Evolutionary conservation across 139 green algal species (phyloP), one percentile per base, ranked within the genome.

Genomic region (Closterium sp.): DNA sequence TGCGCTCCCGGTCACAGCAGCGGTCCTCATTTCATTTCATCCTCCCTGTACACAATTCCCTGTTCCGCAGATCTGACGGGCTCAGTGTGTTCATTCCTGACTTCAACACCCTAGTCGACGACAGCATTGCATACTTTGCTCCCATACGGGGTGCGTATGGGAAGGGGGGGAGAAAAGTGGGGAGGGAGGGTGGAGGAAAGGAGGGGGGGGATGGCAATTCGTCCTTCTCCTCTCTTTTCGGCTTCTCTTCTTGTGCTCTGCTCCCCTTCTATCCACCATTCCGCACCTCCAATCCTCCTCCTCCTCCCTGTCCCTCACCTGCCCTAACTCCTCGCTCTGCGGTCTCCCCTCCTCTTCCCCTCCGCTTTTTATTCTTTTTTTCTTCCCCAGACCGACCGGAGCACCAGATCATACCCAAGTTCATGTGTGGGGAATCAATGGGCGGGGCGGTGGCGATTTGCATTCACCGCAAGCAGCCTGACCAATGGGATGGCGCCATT

Each of bases 361-460:
- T 62, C 42, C 13, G 1, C 10, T 73, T 22, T 3, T 73, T 2
- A 2, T 73, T n/a, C n/a, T 24, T 73, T 22, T 22, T 27, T 73
- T 24, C 17, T 73, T 22, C 50, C 50, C 19, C 87, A 89, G 89
- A 28, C 1, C 89, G 73, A 11, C 32, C 90, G 6, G 90, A 89
- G 79, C 73, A 85, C 73, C 4, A 28, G 28, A 32, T 32, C 32
- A 31, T 91, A n/a, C 89, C 79, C 24, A 32, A 21, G 30, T 94
- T 94, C 92, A 22, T 94, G 21, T 94, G 86, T 93, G 92, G 89
- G 17, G 92, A 94, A 34, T 94, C 92, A 2, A 94, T 94, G 92
- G 92, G 92, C 30, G 92, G 92, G 9, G 92, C 92, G 11, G 85
- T 93, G 30, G 89, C 89, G 13, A 19, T 94, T 24, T 62, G 87